Conservation (phyloP, 305 asterid genomes). For the Rubia balearica region DNA sequence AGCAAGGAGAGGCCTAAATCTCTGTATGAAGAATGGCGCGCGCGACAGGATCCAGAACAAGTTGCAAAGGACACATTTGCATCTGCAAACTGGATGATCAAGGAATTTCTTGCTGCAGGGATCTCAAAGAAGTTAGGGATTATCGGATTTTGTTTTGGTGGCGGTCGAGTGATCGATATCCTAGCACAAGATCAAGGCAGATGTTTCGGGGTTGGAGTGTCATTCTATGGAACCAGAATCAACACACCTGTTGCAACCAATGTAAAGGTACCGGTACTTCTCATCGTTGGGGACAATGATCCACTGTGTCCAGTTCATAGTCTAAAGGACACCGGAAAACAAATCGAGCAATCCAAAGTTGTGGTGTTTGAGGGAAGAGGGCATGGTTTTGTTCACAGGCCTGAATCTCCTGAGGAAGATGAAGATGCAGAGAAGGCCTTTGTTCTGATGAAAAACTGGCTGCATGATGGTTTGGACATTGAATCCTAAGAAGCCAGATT, state of each 20-base stretch:
- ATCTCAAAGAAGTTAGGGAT: slow-evolving; percentile 65
- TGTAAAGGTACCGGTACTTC: slow-evolving; percentile 45
- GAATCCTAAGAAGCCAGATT: slow-evolving; percentile 20
- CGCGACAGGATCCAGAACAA: slow-evolving; percentile 29
- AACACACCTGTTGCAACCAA: slow-evolving; percentile 33
- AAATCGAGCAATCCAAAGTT: slow-evolving; percentile 31
- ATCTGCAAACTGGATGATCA: slow-evolving; percentile 59
- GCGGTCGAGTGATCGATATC: slow-evolving; percentile 54
- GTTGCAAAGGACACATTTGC: slow-evolving; percentile 36
- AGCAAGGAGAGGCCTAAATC: slow-evolving; percentile 40
- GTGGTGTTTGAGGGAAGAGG: slow-evolving; percentile 46
- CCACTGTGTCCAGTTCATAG: slow-evolving; percentile 40
- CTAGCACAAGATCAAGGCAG: slow-evolving; percentile 50
- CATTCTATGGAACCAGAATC: slow-evolving; percentile 62
- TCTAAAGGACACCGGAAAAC: slow-evolving; percentile 37
- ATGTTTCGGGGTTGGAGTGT: slow-evolving; percentile 52
- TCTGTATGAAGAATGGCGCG: slow-evolving; percentile 45
- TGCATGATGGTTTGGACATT: slow-evolving; percentile 43
- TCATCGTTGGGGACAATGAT: slow-evolving; percentile 56
- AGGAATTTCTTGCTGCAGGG: slow-evolving; percentile 58
- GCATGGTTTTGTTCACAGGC: slow-evolving; percentile 69
- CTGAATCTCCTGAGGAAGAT: slow-evolving; percentile 75
- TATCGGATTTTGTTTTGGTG: slow-evolving; percentile 74
- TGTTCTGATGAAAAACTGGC: slow-evolving; percentile 61
- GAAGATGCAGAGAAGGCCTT: slow-evolving; percentile 79